Evolutionary conservation across 805 yeast species (phyloP).

Genomic region (Ogataea polymorpha): DNA sequence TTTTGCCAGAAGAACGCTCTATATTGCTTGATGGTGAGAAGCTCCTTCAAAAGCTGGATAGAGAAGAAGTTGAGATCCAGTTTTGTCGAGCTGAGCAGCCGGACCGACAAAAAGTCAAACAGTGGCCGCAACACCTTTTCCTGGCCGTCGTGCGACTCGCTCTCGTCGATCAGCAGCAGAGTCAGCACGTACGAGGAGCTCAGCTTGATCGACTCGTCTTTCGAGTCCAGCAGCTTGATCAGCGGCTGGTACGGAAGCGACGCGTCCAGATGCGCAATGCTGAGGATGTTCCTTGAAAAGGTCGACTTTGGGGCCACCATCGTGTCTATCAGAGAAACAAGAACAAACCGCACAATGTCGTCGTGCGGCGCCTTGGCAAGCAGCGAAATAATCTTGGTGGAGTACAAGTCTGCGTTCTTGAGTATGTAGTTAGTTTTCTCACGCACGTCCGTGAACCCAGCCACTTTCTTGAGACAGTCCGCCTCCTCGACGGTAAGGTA

Average conservation of each 20-base stretch:
- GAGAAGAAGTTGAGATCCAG: constrained; percentile 56
- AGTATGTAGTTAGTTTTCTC: constrained; percentile 41
- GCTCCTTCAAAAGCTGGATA: constrained; percentile 61
- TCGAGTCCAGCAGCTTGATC: constrained; percentile 46
- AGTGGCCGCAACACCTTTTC: constrained; percentile 39
- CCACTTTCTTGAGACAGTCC: constrained; percentile 33
- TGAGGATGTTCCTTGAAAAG: constrained; percentile 34
- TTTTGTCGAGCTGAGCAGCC: constrained; percentile 34
- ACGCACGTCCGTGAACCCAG: constrained; percentile 35
- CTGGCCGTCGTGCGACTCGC: constrained; percentile 15
- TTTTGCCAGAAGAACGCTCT: constrained; percentile 50
- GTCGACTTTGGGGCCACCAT: constrained; percentile 33
- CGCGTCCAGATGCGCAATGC: constrained; percentile 39
- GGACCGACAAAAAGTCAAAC: constrained; percentile 35
- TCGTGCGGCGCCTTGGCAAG: constrained; percentile 53
- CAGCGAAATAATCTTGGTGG: constrained; percentile 51
- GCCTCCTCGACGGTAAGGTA: constrained; percentile 69
- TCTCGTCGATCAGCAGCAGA: constrained; percentile 39
- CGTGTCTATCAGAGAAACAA: constrained; percentile 61
- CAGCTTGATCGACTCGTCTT: constrained; percentile 56
- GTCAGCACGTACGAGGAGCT: constrained; percentile 55
- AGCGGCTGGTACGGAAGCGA: constrained; percentile 54
- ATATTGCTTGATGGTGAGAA: constrained; percentile 52
- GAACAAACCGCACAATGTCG: constrained; percentile 63
- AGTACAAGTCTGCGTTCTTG: constrained; percentile 47